Base-by-base conservation (phyloP, 305 asterid species). In the Solanum hybrid region DNA sequence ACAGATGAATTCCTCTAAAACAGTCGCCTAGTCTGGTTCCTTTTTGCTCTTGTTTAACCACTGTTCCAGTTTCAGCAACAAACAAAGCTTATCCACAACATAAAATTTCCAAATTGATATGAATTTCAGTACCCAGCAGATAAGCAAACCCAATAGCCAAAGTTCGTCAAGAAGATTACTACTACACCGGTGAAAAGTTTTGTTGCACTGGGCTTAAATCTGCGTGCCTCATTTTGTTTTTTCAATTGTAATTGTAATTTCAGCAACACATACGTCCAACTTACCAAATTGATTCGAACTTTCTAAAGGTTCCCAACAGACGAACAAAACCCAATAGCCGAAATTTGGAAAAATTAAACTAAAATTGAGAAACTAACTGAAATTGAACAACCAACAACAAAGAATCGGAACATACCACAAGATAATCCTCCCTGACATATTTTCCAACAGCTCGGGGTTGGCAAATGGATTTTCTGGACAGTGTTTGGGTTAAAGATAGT, bases 341-440 rank as follows among this genome's bases (percentile, higher is more conserved):
- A 84, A 14, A 19, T 85, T 56, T 0, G n/a, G 76, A 31, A 56
- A 56, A 11, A 32, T 31, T 22, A 6, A 85, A 85, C 27, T 11
- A 85, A 85, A 32, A 19, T 51, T 17, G 19, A 84, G 87, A 84
- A 84, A 56, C 19, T 51, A 51, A 84, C 64, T 82, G 87, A 56
- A 85, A 56, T 56, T 85, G 45, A 85, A 56, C 88, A 11, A 31
- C 29, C 19, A 45, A 64, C 72, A 64, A 22, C 27, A 64, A 64
- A 64, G 27, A 64, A 22, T 64, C 27, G 27, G 12, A 64, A 64
- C 85, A 86, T 96, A 97, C 98, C 96, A 97, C 98, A 88, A 97
- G 98, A 91, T 96, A 97, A 92, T 97, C 98, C 35, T 97, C 98
- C 69, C 95, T 92, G 94, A 97, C 69, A 89, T 94, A 94, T 66